These are phyloP conservation scores for Phytopythium delawarense DNA, from an alignment of 352 stramenopile species.

Conservation along the genomic window DNA sequence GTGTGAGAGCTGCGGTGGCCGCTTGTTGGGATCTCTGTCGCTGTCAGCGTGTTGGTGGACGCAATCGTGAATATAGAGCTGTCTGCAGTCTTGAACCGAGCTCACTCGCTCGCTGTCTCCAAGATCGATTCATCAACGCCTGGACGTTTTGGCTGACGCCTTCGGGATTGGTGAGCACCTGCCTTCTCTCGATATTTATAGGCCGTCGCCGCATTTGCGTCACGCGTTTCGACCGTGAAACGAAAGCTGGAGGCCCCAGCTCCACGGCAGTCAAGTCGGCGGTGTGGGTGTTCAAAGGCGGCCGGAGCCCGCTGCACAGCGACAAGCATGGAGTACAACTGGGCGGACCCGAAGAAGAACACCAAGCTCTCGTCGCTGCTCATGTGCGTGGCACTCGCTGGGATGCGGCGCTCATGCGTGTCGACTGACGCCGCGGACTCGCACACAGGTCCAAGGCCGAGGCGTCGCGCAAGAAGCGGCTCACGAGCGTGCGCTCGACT, in stretches of 20 bases:
- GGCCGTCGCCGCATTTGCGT: neutral
- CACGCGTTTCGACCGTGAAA: neutral
- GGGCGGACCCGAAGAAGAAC: conserved; percentile 79
- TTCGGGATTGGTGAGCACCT: neutral
- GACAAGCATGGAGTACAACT: conserved; percentile 74
- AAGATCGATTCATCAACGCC: neutral
- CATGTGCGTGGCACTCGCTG: conserved; percentile 41
- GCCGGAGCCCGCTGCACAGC: neutral
- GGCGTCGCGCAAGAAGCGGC: conserved; percentile 55
- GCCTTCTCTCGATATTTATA: neutral
- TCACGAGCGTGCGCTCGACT: conserved; percentile 69
- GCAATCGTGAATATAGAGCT: neutral
- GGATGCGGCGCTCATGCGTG: neutral
- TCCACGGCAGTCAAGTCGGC: neutral
- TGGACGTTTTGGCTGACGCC: neutral
- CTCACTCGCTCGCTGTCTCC: neutral
- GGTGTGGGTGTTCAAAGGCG: neutral
- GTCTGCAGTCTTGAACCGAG: neutral
- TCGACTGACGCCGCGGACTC: neutral
- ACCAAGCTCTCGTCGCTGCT: conserved; percentile 61
- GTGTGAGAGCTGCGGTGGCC: neutral
- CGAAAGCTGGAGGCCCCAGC: neutral
- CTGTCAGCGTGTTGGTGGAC: neutral
- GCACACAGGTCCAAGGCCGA: conserved; percentile 61
- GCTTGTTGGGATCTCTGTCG: neutral